Evolutionary conservation across 768 basidiomycete genomes (phyloP).

Genomic region (Holtermanniella nyarrowii): DNA sequence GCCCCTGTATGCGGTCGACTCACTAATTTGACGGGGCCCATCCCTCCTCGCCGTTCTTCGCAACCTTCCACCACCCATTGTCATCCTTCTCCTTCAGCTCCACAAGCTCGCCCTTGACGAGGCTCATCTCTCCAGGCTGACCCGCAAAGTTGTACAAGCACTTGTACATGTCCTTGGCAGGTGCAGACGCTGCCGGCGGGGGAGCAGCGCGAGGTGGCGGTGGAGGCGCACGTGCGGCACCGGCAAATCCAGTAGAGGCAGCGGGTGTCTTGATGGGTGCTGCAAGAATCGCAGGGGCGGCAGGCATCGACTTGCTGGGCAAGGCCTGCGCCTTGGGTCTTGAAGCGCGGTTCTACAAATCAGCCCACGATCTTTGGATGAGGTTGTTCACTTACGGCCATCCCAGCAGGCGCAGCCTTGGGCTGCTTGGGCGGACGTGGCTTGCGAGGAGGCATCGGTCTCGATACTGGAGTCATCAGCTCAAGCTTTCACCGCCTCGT

Average conservation of each 20-base stretch:
- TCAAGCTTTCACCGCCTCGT: background rate
- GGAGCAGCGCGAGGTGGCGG: constrained; percentile 47
- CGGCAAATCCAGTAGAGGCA: background rate
- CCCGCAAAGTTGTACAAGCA: constrained; percentile 85
- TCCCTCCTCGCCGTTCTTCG: constrained; percentile 68
- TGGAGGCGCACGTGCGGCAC: constrained; percentile 35
- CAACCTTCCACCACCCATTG: constrained; percentile 63
- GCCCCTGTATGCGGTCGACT: constrained; percentile 3
- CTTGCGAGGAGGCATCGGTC: constrained; percentile 76
- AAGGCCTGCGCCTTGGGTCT: constrained; percentile 41
- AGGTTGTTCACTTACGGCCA: constrained; percentile 12
- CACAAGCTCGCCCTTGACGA: constrained; percentile 83
- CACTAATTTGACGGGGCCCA: constrained; percentile 71
- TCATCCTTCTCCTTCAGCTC: constrained; percentile 85
- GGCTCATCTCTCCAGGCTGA: constrained; percentile 79
- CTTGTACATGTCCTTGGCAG: constrained; percentile 65
- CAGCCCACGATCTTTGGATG: background rate
- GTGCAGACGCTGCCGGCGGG: constrained; percentile 50
- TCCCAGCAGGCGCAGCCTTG: constrained; percentile 23
- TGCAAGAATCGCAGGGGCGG: constrained; percentile 51
- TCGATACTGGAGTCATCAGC: constrained; percentile 46
- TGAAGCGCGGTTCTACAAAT: constrained; percentile 27
- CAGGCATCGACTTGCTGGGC: constrained; percentile 51
- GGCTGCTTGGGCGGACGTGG: constrained; percentile 79
- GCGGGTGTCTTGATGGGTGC: background rate